A percentile compares a stretch with the other conserved stretches of the same genome.
These are phyloP conservation scores for Xylaria sp. DNA, from an alignment of 2,329 filamentous ascomycete species.

Conservation along the genomic window DNA sequence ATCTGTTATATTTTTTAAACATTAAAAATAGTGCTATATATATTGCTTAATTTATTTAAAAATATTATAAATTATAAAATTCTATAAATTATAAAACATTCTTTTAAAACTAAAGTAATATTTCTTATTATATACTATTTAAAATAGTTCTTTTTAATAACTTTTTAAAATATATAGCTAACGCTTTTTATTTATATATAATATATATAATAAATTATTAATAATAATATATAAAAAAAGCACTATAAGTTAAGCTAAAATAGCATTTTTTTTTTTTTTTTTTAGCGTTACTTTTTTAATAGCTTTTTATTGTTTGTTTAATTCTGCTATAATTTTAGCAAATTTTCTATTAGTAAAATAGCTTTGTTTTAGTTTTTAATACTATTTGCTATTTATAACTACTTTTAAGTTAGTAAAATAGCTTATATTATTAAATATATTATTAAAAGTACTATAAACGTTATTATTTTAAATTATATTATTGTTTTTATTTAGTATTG, in stretches of 20 bases:
- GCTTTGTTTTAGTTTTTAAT: neutral
- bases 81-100: neutral
- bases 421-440: neutral
- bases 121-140: neutral
- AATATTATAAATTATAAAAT: neutral
- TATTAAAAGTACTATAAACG: neutral
- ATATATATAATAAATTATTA: neutral
- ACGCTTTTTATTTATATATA: neutral
- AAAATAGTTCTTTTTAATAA: neutral
- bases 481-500: neutral
- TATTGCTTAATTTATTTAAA: neutral
- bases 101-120: neutral
- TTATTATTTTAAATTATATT: neutral
- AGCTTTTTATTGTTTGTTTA: neutral
- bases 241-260: neutral
- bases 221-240: neutral
- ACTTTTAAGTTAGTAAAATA: neutral
- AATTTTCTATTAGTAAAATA: neutral
- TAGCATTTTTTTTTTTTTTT: neutral
- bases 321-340: neutral
- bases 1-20: neutral
- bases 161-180: neutral
- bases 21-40: neutral
- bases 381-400: neutral
- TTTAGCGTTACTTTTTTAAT: neutral